Conservation (phyloP, 140 eudicot species). For the Flaveria floridana region DNA sequence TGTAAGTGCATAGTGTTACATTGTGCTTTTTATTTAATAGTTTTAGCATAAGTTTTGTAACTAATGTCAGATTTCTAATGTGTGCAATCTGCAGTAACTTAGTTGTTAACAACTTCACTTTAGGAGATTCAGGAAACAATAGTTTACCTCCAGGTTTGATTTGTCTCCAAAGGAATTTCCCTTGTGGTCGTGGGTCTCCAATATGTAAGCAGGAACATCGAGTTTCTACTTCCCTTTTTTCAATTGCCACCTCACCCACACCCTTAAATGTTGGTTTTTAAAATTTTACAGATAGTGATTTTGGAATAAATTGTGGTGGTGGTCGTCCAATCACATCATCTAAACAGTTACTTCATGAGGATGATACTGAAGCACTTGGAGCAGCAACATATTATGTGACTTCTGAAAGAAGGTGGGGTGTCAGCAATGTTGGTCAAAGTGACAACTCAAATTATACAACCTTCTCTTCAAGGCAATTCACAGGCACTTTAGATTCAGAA, state of each 20-base stretch:
- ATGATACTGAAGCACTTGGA: slow-evolving; percentile 58
- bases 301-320: slow-evolving; percentile 70
- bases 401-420: slow-evolving; percentile 62
- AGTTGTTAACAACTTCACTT: slow-evolving; percentile 64
- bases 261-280: slow-evolving; percentile 1
- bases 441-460: slow-evolving; percentile 23
- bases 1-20: slow-evolving; percentile 40
- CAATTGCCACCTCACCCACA: not conserved
- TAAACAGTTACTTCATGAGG: slow-evolving; percentile 39
- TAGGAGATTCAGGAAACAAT: slow-evolving; percentile 45
- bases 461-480: slow-evolving; percentile 39
- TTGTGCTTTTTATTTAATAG: not conserved
- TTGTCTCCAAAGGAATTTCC: slow-evolving; percentile 64
- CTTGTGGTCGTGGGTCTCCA: slow-evolving; percentile 61
- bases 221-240: not conserved
- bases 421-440: slow-evolving; percentile 62
- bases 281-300: slow-evolving; percentile 45
- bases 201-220: slow-evolving; percentile 43
- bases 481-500: slow-evolving; percentile 59
- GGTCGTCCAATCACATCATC: slow-evolving; percentile 51
- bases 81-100: slow-evolving; percentile 52
- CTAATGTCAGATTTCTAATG: slow-evolving; percentile 16
- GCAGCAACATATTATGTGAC: slow-evolving; percentile 54
- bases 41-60: not conserved
- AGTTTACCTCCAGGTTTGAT: slow-evolving; percentile 49